Base-by-base conservation (phyloP, 768 basidiomycete species). In the Omphalotus guepiniiformis region DNA sequence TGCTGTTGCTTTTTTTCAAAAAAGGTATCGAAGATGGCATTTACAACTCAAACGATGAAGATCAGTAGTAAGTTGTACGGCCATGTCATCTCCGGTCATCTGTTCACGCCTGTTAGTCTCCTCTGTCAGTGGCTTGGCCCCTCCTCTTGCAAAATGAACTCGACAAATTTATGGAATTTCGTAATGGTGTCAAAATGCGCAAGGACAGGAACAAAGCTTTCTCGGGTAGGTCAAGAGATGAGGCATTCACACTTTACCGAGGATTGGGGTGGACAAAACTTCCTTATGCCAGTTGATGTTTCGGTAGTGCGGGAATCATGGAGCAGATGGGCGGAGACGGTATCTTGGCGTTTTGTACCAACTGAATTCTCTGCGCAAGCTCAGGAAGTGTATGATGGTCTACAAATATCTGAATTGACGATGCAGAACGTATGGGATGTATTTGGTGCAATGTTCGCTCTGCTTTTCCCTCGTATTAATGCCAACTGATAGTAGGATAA, bases 151-250 rank as follows among this genome's bases (percentile, higher is more conserved):
- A 48, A 18, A 30, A 51, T 19, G 56, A 53, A 8, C 48, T 54
- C 12, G 30, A 53, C 13, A n/a, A 47, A 4, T 51, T 51, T 18
- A 29, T 53, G 16, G 43, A 57, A 8, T 44, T 49, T 21, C 45
- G 49, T 9, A 63, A 62, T 47, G 46, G 34, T 8, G 26, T 41
- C 16, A 41, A 40, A 7, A 46, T 55, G 4, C 45, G 55, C 11
- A 61, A 59, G 39, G 50, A 58, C 37, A 47, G 35, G 1, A 25
- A 26, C 2, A 62, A 62, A 47, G 46, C 54, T 13, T 62, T 59
- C 3, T 62, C 59, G 13, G 55, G 55, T 3, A 36, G 49, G 29
- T 56, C 59, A n/a, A 42, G 52, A 2, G 53, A 63, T 25, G 42
- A 47, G 11, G 58, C 54, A 3, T 56, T 53, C 22, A 39, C 38